Percentiles rank a stretch among this genome's conserved stretches.
Evolutionary conservation across 176 grass and related monocot genomes (phyloP).

Genomic region (Melocanna baccifera): DNA sequence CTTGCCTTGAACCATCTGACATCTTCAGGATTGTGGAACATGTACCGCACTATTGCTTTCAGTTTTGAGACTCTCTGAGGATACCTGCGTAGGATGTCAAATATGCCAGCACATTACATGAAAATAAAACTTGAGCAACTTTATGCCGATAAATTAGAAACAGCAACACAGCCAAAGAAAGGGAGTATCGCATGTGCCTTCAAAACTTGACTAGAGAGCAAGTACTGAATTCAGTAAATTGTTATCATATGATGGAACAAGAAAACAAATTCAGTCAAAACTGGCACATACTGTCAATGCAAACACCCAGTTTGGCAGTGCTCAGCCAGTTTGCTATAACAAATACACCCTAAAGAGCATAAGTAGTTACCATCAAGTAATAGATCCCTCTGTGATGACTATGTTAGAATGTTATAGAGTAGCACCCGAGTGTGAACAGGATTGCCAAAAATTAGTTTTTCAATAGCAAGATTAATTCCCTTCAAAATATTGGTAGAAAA

Average conservation of each 20-base stretch:
- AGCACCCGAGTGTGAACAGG: not conserved
- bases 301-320: not conserved
- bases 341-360: not conserved
- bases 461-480: not conserved
- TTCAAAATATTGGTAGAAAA: not conserved
- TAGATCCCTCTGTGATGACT: not conserved
- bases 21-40: slow-evolving; percentile 90
- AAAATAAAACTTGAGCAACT: too few relatives aligned
- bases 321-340: not conserved
- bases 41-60: slow-evolving; percentile 84
- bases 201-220: not conserved
- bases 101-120: not conserved
- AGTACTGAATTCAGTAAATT: not conserved
- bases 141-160: too few relatives aligned
- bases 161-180: not conserved
- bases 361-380: too few relatives aligned
- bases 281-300: not conserved
- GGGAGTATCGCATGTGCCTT: not conserved
- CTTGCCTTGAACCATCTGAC: slow-evolving; percentile 97
- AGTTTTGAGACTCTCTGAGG: slow-evolving; percentile 90
- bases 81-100: slow-evolving; percentile 56
- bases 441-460: not conserved
- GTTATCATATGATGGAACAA: not conserved
- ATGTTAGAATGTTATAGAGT: not conserved
- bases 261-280: not conserved